phyloP scores from a whole-genome alignment of 139 green algal genomes.

The Chlorella ohadii region DNA sequence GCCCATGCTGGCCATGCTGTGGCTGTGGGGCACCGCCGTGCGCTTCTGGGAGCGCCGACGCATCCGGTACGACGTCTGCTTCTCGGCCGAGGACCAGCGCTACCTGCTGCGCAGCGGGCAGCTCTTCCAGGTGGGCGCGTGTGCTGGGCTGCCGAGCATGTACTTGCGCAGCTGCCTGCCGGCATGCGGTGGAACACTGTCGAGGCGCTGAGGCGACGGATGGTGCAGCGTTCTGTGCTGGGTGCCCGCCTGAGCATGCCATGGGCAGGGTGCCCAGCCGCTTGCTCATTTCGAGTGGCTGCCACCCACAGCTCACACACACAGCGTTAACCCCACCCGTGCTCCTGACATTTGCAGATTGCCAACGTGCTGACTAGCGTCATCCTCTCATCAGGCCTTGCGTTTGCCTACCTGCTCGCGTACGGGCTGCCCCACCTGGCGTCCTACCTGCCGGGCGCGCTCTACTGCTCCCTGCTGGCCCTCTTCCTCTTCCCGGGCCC shows the following conservation, averaged over 20 bases:
- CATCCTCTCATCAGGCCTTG: slow-evolving; percentile 37
- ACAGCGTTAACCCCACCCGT: no score
- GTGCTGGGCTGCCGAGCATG: no score
- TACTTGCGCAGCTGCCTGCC: no score
- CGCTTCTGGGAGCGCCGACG: slow-evolving; percentile 56
- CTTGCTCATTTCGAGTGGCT: no score
- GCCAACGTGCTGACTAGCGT: slow-evolving; percentile 48
- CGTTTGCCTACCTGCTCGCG: slow-evolving; percentile 41
- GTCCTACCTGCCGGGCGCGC: slow-evolving; percentile 46
- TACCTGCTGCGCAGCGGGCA: slow-evolving; percentile 53
- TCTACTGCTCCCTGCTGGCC: slow-evolving; percentile 55
- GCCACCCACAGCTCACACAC: no score
- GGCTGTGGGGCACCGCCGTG: slow-evolving; percentile 78
- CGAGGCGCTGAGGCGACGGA: no score
- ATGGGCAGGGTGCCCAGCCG: no score
- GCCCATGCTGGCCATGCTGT: slow-evolving; percentile 76
- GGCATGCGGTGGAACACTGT: no score
- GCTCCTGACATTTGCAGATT: slow-evolving; percentile 15
- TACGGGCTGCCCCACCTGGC: slow-evolving; percentile 8
- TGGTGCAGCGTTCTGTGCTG: no score
- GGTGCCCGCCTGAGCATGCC: no score
- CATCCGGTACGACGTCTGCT: slow-evolving; percentile 79
- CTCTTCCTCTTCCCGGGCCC: slow-evolving; percentile 58
- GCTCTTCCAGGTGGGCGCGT: slow-evolving; percentile 46
- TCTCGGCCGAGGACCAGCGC: slow-evolving; percentile 62